A percentile compares a stretch with the other conserved stretches of the same genome.
Evolutionary conservation across 73 alveolate species (phyloP).

Genomic region (Paramecium bursaria): DNA sequence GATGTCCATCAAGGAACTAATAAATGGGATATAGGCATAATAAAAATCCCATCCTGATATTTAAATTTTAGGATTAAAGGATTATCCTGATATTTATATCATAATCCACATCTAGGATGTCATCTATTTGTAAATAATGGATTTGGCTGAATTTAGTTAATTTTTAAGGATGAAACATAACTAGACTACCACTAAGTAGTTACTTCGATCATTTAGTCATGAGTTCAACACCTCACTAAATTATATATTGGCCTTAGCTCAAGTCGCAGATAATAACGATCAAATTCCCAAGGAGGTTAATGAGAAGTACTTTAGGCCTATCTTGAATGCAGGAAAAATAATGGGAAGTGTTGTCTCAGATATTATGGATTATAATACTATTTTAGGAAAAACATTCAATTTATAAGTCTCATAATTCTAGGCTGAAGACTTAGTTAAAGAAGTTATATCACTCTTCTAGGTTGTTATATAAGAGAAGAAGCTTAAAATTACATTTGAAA

Average conservation of each 20-base stretch:
- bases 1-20: no score
- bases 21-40: no score
- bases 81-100: no score
- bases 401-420: background rate
- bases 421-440: background rate
- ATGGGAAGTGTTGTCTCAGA: conserved; percentile 47
- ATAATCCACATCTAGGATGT: no score
- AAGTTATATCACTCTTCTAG: conserved; percentile 11
- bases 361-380: conserved; percentile 51
- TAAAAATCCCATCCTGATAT: no score
- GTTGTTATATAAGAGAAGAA: conserved; percentile 1
- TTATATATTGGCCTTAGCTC: conserved; percentile 49
- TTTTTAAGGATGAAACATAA: background rate
- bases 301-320: conserved; percentile 12
- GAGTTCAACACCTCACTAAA: conserved; percentile 54
- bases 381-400: conserved; percentile 31
- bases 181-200: conserved; percentile 9
- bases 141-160: conserved; percentile 37
- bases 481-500: background rate
- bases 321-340: conserved; percentile 10
- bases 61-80: no score
- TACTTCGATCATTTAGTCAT: conserved; percentile 44
- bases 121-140: no score
- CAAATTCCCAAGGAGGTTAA: background rate
- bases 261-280: conserved; percentile 29